These are phyloP conservation scores for Sporormia fimetaria DNA, from an alignment of 495 filamentous ascomycete genomes.

Conservation along the genomic window DNA sequence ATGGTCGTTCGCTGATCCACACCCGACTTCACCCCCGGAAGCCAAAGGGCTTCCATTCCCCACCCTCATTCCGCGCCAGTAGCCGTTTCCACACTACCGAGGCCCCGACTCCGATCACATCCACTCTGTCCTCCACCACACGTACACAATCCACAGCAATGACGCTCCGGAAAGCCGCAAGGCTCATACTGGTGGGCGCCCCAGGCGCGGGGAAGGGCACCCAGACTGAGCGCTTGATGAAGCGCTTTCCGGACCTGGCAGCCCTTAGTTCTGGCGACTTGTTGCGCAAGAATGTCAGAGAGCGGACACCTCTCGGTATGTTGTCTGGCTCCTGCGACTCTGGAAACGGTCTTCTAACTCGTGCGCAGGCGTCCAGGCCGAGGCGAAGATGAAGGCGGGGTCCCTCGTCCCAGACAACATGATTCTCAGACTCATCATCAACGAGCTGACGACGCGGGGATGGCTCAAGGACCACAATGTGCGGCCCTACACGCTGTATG, in stretches of 20 bases:
- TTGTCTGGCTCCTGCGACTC: conserved; percentile 1
- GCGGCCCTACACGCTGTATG: conserved; percentile 32
- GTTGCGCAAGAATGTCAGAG: conserved; percentile 74
- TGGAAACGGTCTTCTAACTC: no score
- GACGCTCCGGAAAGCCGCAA: conserved; percentile 49
- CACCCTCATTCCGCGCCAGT: no score
- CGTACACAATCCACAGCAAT: conserved; percentile 8
- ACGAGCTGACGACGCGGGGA: conserved; percentile 69
- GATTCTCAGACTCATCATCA: conserved; percentile 83
- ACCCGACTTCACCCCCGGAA: conserved; percentile 9
- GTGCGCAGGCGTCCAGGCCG: conserved; percentile 67
- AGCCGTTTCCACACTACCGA: conserved; percentile 1
- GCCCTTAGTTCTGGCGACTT: conserved; percentile 91
- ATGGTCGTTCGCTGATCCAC: conserved; percentile 15
- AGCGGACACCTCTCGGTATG: conserved; percentile 73
- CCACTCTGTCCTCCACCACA: not conserved
- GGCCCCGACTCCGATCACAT: not conserved
- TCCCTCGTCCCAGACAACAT: conserved; percentile 76
- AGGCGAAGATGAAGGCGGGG: conserved; percentile 72
- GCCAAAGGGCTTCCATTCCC: conserved; percentile 18
- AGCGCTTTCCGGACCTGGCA: conserved; percentile 77
- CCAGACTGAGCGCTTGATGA: conserved; percentile 76
- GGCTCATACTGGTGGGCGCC: conserved; percentile 91
- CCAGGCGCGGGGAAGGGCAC: conserved; percentile 92
- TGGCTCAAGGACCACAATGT: conserved; percentile 51